These are phyloP conservation scores for Penicillium italicum DNA, from an alignment of 2,329 filamentous ascomycete genomes.

Conservation along the genomic window DNA sequence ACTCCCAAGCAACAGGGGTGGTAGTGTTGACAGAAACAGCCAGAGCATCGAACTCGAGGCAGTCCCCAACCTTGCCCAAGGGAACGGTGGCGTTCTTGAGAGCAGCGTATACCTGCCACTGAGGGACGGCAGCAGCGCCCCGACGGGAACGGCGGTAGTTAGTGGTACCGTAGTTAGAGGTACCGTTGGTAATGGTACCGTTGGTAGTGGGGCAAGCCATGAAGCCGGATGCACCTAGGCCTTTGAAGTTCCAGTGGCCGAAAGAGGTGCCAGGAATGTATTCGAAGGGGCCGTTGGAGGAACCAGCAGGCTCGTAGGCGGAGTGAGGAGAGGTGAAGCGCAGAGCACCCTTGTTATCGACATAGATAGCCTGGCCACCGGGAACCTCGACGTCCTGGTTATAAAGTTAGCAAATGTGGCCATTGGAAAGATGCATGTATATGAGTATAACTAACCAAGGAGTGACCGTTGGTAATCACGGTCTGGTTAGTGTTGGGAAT, in stretches of 20 bases:
- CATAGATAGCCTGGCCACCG: slow-evolving; percentile 60
- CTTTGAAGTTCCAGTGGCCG: slow-evolving; percentile 29
- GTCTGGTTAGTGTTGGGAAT: slow-evolving; percentile 46
- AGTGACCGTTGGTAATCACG: slow-evolving; percentile 40
- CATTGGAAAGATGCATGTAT: not conserved
- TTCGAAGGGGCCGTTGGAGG: slow-evolving; percentile 50
- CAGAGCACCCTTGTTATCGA: slow-evolving; percentile 52
- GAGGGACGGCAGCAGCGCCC: slow-evolving; percentile 9
- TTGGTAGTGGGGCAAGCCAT: slow-evolving; percentile 41
- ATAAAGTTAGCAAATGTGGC: slow-evolving; percentile 16
- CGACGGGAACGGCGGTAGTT: slow-evolving; percentile 7
- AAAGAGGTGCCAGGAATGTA: slow-evolving; percentile 28
- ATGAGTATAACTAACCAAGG: slow-evolving; percentile 28
- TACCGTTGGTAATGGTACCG: slow-evolving; percentile 8
- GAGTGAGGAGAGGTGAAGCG: slow-evolving; percentile 58
- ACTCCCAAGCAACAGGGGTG: slow-evolving; percentile 37
- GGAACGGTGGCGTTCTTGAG: slow-evolving; percentile 39
- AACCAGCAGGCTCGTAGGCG: slow-evolving; percentile 48
- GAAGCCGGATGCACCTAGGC: slow-evolving; percentile 37
- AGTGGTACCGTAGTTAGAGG: slow-evolving; percentile 6
- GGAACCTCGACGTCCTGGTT: slow-evolving; percentile 52
- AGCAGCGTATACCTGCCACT: slow-evolving; percentile 41
- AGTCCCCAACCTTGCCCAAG: slow-evolving; percentile 36
- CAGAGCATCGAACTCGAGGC: slow-evolving; percentile 37
- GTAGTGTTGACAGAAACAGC: slow-evolving; percentile 24